Evolutionary conservation across 1,284 basidiomycete species (phyloP), one percentile per base, ranked within the genome.

Genomic region (Coriolopsis trogii): DNA sequence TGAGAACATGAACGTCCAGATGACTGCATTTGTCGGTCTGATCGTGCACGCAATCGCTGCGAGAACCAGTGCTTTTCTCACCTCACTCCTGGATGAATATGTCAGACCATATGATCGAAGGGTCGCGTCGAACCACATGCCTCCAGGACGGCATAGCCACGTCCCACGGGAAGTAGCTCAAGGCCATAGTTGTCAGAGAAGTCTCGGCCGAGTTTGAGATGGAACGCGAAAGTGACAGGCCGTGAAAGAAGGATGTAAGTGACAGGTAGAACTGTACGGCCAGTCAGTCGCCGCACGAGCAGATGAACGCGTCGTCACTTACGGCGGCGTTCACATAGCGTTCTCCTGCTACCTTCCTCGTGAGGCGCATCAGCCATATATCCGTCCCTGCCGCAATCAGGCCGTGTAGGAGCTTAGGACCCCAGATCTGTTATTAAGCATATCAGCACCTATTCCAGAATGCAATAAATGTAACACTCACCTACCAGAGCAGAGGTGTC

Each of bases 201-300:
- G 94, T 95, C 67, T 99, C 97, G 18, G 94, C 73, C 5, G 94
- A 95, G 67, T 98, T 99, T 13, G 94, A 96, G 31, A 99, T 76
- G 0, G 95, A 93, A 18, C 97, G 82, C 4, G 93, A 89, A 10
- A 97, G 76, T 1, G 93, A 84, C 47, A 96, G 78, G 0, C 84
- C 84, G 66, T 96, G 82, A 73, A 98, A 99, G 61, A 96, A 82
- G 0, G 92, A 96, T 0, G 87, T 83, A 34, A 95, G 67, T 8
- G 93, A 96, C 29, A 96, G 71, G 51, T 95, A 77, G 18, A 90
- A 72, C 95, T 97, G 62, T 9, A 13, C 29, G 8, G 37, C 36
- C 29, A 29, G 21, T 46, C 20, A 46, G 40, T 15, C n/a, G n/a
- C n/a, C n/a, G n/a, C 36, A 23, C 18, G 13, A 4, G 20, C 6